Conservation (phyloP, 139 green algal species). For the Limnomonas spitsbergensis region DNA sequence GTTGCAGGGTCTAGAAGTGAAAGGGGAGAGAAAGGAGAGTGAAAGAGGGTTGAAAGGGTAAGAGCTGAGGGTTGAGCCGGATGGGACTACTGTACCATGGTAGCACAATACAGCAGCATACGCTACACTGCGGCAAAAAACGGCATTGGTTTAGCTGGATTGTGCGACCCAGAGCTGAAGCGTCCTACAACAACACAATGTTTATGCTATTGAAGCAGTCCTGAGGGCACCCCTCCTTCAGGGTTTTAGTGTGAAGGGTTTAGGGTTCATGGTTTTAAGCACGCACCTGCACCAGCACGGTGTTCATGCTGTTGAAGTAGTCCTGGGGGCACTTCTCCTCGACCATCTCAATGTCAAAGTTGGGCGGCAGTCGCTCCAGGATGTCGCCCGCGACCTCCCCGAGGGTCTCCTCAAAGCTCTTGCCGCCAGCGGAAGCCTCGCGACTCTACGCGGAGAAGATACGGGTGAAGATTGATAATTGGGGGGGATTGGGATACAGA, state of each 20-base stretch:
- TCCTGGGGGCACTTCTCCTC: conserved; percentile 59
- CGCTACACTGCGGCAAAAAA: no score
- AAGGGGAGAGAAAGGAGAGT: no score
- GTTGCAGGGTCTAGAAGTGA: no score
- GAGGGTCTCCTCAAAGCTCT: conserved; percentile 27
- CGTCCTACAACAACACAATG: conserved; percentile 71
- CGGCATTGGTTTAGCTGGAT: no score
- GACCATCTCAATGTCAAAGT: conserved; percentile 69
- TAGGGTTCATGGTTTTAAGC: no score
- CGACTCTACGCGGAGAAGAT: neutral
- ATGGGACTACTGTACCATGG: no score
- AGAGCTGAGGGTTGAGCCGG: no score
- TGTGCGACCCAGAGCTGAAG: no score
- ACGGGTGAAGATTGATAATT: no score
- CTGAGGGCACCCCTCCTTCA: conserved; percentile 59
- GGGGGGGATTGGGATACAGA: no score
- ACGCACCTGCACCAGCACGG: conserved; percentile 59
- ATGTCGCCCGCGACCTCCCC: conserved; percentile 53
- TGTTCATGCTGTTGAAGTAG: conserved; percentile 85
- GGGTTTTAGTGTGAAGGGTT: conserved; percentile 66
- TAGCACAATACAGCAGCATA: no score
- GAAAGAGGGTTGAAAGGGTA: no score
- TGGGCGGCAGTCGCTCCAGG: conserved; percentile 51
- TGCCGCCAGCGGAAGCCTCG: conserved; percentile 26
- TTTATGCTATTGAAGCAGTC: conserved; percentile 83